Percentiles rank a stretch among this genome's conserved stretches.
Evolutionary conservation across 768 basidiomycete genomes (phyloP).

Genomic region (Leccinum broughii): DNA sequence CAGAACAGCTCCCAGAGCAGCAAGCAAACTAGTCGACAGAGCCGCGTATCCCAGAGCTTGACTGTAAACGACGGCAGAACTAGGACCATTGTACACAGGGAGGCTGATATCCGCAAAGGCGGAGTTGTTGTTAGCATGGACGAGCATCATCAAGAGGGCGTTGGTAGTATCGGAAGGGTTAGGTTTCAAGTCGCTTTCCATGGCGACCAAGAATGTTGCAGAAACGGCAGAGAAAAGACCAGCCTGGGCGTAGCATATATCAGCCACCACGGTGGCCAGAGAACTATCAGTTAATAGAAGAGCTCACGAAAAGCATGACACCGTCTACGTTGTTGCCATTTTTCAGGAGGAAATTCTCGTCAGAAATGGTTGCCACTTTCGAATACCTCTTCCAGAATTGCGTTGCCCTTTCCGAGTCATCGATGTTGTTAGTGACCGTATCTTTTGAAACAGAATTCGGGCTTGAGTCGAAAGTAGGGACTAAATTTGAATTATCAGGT

Average conservation of each 20-base stretch:
- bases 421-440: background rate
- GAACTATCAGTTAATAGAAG: background rate
- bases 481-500: background rate
- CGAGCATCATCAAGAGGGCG: too few species aligned
- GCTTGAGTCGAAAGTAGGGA: background rate
- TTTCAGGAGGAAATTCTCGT: conserved; percentile 2
- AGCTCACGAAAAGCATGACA: conserved; percentile 5
- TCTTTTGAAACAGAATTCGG: background rate
- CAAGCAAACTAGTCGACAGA: too few species aligned
- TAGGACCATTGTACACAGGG: too few species aligned
- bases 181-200: too few species aligned
- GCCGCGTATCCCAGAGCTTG: too few species aligned
- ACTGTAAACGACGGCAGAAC: too few species aligned
- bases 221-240: conserved; percentile 38
- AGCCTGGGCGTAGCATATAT: conserved; percentile 24
- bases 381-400: conserved; percentile 2
- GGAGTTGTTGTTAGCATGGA: too few species aligned
- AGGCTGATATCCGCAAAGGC: too few species aligned
- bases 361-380: background rate
- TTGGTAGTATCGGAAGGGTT: too few species aligned
- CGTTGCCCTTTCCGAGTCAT: background rate
- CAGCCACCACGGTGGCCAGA: background rate
- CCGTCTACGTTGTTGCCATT: background rate
- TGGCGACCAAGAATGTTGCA: too few species aligned
- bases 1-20: too few species aligned